These are phyloP conservation scores for Citrus australasica DNA, from an alignment of 345 rosid genomes.

Conservation along the genomic window DNA sequence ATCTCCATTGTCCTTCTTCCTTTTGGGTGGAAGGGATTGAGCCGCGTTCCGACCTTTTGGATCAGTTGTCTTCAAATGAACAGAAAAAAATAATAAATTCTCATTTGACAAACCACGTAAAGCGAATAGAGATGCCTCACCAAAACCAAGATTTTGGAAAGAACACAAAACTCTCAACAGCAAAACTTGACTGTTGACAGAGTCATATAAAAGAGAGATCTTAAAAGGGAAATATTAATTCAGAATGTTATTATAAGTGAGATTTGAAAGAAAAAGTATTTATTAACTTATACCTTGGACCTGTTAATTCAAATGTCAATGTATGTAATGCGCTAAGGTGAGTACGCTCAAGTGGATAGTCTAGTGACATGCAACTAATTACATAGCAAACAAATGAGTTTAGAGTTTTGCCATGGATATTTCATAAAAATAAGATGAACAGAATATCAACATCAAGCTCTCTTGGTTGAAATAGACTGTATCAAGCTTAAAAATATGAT, in stretches of 20 bases:
- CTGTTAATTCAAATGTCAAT: neutral
- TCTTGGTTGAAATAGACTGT: neutral
- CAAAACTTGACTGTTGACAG: no score
- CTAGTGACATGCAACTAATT: neutral
- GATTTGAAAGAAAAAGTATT: neutral
- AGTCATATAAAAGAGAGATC: no score
- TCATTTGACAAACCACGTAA: neutral
- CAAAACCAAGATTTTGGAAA: neutral
- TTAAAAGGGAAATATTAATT: no score
- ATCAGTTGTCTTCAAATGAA: conserved; percentile 37
- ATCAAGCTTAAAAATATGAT: neutral
- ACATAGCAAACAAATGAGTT: neutral
- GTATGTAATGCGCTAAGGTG: neutral
- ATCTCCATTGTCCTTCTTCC: conserved; percentile 59
- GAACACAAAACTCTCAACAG: neutral
- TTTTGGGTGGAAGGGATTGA: conserved; percentile 59
- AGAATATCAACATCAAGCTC: neutral
- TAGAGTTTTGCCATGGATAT: neutral
- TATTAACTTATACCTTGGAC: neutral
- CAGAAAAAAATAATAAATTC: conserved; percentile 4
- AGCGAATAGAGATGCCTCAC: conserved; percentile 1
- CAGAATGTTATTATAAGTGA: neutral
- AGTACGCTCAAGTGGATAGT: neutral
- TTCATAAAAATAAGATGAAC: neutral
- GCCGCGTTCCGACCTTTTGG: conserved; percentile 58